These are phyloP conservation scores for Arachis hypogaea DNA, from an alignment of 306 rosid genomes.

Conservation along the genomic window DNA sequence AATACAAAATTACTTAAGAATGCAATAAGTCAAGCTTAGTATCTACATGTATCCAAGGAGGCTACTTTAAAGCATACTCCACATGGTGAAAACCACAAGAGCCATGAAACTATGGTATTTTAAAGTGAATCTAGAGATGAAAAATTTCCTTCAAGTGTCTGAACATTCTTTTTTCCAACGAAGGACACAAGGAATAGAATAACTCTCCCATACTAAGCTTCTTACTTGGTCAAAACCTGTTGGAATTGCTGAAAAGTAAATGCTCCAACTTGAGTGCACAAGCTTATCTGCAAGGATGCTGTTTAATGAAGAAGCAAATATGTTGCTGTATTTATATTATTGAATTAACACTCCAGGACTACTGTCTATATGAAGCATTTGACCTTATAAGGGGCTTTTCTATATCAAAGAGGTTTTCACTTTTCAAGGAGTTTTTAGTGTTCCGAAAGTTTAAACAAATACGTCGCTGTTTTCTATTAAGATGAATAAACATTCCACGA, in stretches of 20 bases:
- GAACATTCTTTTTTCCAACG: slow-evolving; percentile 10
- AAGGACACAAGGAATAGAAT: slow-evolving; percentile 14
- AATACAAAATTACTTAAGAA: slow-evolving; percentile 3
- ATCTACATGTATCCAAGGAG: slow-evolving; percentile 14
- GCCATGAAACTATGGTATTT: slow-evolving; percentile 9
- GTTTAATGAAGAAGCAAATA: not conserved
- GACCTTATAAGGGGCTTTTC: slow-evolving; percentile 6
- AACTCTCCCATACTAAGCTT: not conserved
- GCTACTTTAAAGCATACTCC: slow-evolving; percentile 11
- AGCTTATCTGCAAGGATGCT: too few relatives aligned
- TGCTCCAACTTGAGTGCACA: not conserved
- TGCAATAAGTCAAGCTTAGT: not conserved
- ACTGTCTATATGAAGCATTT: slow-evolving; percentile 25
- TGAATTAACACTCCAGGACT: slow-evolving; percentile 18
- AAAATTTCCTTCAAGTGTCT: slow-evolving; percentile 1
- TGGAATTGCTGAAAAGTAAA: slow-evolving; percentile 24
- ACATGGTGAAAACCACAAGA: slow-evolving; percentile 12
- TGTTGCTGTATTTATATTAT: slow-evolving; percentile 8
- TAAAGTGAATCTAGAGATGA: slow-evolving; percentile 24
- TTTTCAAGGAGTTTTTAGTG: slow-evolving; percentile 28
- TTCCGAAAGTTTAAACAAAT: slow-evolving; percentile 17
- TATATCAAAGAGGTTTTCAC: slow-evolving; percentile 33
- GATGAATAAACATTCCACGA: slow-evolving; percentile 13
- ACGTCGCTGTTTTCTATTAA: slow-evolving; percentile 1
- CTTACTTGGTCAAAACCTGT: slow-evolving; percentile 15